Conservation (phyloP, 345 rosid genomes). For the Moringa oleifera region DNA sequence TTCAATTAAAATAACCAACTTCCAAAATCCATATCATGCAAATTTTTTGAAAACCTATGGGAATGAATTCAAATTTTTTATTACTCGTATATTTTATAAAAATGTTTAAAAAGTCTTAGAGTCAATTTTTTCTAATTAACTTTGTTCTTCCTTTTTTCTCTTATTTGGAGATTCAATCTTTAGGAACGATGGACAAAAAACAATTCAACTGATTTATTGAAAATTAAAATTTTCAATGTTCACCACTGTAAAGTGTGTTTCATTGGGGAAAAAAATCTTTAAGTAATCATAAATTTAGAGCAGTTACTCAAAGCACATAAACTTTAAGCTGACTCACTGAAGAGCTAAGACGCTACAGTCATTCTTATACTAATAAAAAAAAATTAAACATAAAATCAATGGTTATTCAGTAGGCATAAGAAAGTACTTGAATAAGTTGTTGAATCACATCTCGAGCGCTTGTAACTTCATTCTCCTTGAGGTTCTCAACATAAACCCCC, state of each 20-base stretch:
- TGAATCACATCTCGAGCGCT: slow-evolving; percentile 89
- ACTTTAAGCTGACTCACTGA: neutral
- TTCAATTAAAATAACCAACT: neutral
- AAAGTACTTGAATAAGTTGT: slow-evolving; percentile 70
- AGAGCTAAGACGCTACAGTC: neutral
- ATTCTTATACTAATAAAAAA: neutral
- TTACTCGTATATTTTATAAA: too few species aligned
- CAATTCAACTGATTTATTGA: too few species aligned
- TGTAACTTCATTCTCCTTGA: slow-evolving; percentile 86
- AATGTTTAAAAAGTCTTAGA: too few species aligned
- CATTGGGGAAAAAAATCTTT: neutral
- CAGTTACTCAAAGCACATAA: neutral
- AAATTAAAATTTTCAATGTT: too few species aligned
- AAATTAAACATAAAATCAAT: neutral
- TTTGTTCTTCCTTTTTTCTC: neutral
- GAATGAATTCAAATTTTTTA: too few species aligned
- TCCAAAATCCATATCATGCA: neutral
- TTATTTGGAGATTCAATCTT: neutral
- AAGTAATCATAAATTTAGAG: too few species aligned
- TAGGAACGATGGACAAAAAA: neutral
- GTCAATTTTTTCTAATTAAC: neutral
- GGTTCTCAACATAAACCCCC: slow-evolving; percentile 91
- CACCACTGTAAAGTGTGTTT: neutral
- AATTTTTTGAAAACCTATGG: neutral
- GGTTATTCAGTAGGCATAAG: neutral